phyloP scores from a whole-genome alignment of 2,329 filamentous ascomycete genomes.

The Aureobasidium uvarum region DNA sequence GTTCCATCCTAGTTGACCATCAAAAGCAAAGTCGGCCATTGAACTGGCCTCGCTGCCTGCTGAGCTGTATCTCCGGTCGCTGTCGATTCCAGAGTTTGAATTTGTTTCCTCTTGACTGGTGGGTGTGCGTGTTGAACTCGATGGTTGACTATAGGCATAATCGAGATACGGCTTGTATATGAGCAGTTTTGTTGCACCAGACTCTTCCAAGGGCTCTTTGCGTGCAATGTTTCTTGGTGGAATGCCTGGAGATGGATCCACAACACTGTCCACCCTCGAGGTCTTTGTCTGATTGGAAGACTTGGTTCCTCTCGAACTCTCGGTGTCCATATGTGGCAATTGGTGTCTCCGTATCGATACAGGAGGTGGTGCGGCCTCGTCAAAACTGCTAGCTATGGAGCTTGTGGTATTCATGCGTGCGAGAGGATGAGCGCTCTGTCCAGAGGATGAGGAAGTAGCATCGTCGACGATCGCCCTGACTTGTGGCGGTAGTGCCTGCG shows the following conservation, averaged over 20 bases:
- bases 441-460: not conserved
- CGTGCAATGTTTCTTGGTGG: not conserved
- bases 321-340: not conserved
- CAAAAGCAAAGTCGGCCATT: constrained; percentile 28
- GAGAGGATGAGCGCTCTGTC: not conserved
- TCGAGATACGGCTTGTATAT: constrained; percentile 22
- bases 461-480: not conserved
- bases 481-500: not conserved
- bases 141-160: constrained; percentile 9
- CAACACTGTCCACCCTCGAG: constrained; percentile 8
- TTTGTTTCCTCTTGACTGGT: not conserved
- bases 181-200: not conserved
- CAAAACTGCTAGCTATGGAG: constrained; percentile 14
- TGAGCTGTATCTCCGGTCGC: constrained; percentile 11
- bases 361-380: constrained; percentile 12
- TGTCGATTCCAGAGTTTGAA: not conserved
- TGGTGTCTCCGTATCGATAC: not conserved
- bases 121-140: not conserved
- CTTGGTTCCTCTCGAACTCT: constrained; percentile 15
- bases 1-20: constrained; percentile 28
- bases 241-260: not conserved
- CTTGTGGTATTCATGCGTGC: constrained; percentile 9
- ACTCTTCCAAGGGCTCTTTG: not conserved
- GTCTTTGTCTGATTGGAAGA: constrained; percentile 1
- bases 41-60: constrained; percentile 26